phyloP scores from a whole-genome alignment of 2,329 filamentous ascomycete species.

The Diaporthe ilicicola region DNA sequence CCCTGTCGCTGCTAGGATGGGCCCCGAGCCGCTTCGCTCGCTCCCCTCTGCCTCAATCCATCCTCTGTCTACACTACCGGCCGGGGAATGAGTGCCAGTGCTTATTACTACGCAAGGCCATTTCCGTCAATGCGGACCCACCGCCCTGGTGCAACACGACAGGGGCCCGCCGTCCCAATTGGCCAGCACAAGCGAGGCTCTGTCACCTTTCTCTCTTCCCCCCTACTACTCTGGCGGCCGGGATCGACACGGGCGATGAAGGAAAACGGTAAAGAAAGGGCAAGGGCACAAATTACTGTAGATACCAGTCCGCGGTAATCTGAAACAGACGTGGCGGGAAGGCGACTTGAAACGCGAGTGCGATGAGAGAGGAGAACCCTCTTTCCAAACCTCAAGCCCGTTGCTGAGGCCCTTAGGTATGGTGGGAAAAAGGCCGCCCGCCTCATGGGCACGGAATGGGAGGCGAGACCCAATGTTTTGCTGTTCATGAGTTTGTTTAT shows the following conservation, averaged over 20 bases:
- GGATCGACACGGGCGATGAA: background rate
- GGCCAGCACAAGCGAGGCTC: background rate
- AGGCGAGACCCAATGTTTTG: background rate
- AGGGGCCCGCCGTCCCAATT: no score
- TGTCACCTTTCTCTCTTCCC: background rate
- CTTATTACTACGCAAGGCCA: no score
- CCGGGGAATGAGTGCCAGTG: no score
- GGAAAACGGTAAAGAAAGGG: background rate
- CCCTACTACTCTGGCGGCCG: background rate
- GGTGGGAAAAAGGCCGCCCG: background rate
- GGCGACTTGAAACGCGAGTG: conserved; percentile 14
- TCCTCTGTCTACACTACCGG: background rate
- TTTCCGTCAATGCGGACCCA: no score
- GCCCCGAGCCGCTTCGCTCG: conserved; percentile 6
- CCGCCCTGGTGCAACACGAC: no score
- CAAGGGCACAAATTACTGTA: no score
- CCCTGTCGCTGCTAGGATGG: background rate
- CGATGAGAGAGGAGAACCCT: background rate
- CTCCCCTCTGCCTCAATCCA: background rate
- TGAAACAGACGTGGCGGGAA: conserved; percentile 16
- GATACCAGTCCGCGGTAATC: conserved; percentile 3
- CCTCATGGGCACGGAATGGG: background rate
- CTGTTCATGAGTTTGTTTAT: background rate
- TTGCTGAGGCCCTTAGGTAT: background rate
- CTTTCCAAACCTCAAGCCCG: background rate